Percentiles rank a stretch among this genome's conserved stretches.
Conservation (phyloP, 345 rosid species). For the Euphorbia tirucalli region DNA sequence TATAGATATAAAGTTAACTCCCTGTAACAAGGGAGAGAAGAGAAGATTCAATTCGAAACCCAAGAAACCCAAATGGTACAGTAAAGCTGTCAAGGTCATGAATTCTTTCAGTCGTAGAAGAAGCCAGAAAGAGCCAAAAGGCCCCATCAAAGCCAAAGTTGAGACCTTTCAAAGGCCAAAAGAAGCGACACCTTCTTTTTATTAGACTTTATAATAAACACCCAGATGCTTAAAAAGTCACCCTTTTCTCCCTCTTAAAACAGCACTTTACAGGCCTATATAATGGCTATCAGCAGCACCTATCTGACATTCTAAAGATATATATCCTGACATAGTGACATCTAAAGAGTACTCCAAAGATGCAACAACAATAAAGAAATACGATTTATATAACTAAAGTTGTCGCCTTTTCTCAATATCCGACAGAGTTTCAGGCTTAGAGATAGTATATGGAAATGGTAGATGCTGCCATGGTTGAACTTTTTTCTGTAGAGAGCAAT, state of each 20-base stretch:
- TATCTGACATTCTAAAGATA: conserved; percentile 52
- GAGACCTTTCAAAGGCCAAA: conserved; percentile 18
- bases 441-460: conserved; percentile 5
- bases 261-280: conserved; percentile 41
- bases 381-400: background rate
- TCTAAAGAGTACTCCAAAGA: conserved; percentile 20
- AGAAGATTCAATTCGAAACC: conserved; percentile 20
- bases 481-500: conserved; percentile 14
- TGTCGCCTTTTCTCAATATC: conserved; percentile 13
- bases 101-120: conserved; percentile 32
- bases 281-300: conserved; percentile 10
- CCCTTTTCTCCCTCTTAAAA: background rate
- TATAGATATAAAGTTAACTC: background rate
- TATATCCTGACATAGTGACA: conserved; percentile 38
- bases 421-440: conserved; percentile 7
- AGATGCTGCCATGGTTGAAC: conserved; percentile 11
- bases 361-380: background rate
- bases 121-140: conserved; percentile 32
- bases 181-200: no score
- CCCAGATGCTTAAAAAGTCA: conserved; percentile 19
- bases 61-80: conserved; percentile 20
- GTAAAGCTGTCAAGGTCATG: conserved; percentile 51
- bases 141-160: conserved; percentile 34
- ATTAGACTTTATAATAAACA: conserved; percentile 30
- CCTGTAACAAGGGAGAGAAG: no score